Evolutionary conservation across 768 basidiomycete genomes (phyloP).

Genomic region (Obba rivulosa): DNA sequence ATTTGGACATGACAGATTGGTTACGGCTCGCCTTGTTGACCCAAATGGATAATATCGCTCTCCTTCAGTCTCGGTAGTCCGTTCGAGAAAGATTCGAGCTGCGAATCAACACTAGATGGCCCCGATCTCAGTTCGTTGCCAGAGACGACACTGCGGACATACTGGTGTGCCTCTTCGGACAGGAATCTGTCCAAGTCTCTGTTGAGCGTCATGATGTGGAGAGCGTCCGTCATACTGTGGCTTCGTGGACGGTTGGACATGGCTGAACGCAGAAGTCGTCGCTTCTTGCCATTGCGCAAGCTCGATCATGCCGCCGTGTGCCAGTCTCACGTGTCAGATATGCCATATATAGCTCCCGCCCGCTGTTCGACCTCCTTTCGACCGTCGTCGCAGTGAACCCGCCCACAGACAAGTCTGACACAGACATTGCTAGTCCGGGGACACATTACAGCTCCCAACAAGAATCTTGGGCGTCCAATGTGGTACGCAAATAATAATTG

Average conservation of each 20-base stretch:
- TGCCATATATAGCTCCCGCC: background rate
- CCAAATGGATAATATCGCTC: slow-evolving; percentile 14
- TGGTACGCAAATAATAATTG: no score
- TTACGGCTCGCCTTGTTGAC: slow-evolving; percentile 13
- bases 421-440: no score
- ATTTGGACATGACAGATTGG: background rate
- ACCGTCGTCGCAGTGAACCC: no score
- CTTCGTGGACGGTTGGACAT: slow-evolving; percentile 10
- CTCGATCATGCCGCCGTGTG: background rate
- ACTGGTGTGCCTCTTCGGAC: slow-evolving; percentile 5
- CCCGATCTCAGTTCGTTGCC: background rate
- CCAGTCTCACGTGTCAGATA: background rate
- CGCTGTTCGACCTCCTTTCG: no score
- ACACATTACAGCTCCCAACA: no score
- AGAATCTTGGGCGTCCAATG: no score
- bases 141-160: background rate
- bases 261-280: background rate
- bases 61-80: slow-evolving; percentile 20
- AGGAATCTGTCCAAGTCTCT: background rate
- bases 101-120: background rate
- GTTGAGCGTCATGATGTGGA: background rate
- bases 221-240: slow-evolving; percentile 15
- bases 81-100: slow-evolving; percentile 4
- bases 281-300: background rate
- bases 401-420: no score